Evolutionary conservation across 2,329 filamentous ascomycete species (phyloP), one percentile per base, ranked within the genome.

Genomic region (Aschersonia sp.): DNA sequence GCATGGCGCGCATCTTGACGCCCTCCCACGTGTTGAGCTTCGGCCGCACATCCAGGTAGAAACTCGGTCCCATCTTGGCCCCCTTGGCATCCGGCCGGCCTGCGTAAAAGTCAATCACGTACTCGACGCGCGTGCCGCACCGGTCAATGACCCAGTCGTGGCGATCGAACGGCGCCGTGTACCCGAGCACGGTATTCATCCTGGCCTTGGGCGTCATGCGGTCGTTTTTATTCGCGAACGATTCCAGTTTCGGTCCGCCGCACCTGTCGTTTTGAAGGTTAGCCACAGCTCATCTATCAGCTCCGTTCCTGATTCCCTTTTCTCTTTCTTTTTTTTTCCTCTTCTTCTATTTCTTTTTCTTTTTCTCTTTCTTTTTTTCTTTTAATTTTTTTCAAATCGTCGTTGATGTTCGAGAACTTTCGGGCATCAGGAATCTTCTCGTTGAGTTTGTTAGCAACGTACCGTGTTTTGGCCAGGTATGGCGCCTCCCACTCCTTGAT

Each of bases 101-200:
- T 5, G 87, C 81, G 61, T 98, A 98, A 58, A 98, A 98, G 66
- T 98, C 92, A 63, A 98, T 98, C 40, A 98, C 84, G 62, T 98
- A 98, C 58, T 97, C 92, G 45, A 98, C 69, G 58, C 78, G 79
- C 22, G 72, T 83, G 32, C 85, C 90, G 61, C 92, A 97, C 46
- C 92, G 75, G 66, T 98, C 89, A 37, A 98, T 83, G 30, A 96
- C 81, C 92, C 92, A 98, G 64, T 98, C 92, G 63, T 98, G 92
- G 31, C 92, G 75, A 67, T 98, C 92, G 64, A 98, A 98, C 1
- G 92, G 92, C 47, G 83, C 73, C 50, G 84, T 82, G 64, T 95
- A 97, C n/a, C 92, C 92, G 47, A 95, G 68, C 49, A 88, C 65
- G 5, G 81, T 85, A 64, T 94, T 94, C 55, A 92, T 65, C 50